Conservation (phyloP, 1,139 yeast genomes). For the Geotrichum fermentans region DNA sequence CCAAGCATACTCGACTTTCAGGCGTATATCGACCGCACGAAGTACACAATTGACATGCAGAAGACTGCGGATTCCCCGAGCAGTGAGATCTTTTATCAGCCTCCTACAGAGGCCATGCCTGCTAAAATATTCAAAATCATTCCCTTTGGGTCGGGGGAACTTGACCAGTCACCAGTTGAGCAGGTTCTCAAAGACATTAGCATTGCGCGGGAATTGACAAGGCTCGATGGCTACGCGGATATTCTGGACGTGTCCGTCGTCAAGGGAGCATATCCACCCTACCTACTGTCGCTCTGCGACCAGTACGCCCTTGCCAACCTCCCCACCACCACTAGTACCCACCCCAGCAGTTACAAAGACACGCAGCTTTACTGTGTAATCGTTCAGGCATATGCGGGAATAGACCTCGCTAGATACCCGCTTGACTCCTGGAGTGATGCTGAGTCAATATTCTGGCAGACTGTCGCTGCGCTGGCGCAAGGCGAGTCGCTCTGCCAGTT, state of each 20-base stretch:
- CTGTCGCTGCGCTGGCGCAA: slow-evolving; percentile 45
- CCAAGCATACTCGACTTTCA: slow-evolving; percentile 33
- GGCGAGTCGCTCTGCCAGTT: slow-evolving; percentile 51
- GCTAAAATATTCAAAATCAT: slow-evolving; percentile 44
- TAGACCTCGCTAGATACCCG: slow-evolving; percentile 44
- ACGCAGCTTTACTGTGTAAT: slow-evolving; percentile 45
- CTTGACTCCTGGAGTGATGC: slow-evolving; percentile 52
- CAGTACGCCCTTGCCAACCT: slow-evolving; percentile 31
- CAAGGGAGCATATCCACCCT: slow-evolving; percentile 44
- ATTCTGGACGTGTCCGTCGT: slow-evolving; percentile 45
- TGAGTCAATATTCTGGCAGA: slow-evolving; percentile 48
- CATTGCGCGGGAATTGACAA: slow-evolving; percentile 40
- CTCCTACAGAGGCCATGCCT: not conserved
- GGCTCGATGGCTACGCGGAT: slow-evolving; percentile 43
- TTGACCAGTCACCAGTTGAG: slow-evolving; percentile 42
- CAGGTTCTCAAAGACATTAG: slow-evolving; percentile 48
- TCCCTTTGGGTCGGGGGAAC: slow-evolving; percentile 46
- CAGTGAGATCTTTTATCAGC: slow-evolving; percentile 43
- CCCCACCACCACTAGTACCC: slow-evolving; percentile 32
- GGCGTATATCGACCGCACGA: slow-evolving; percentile 29
- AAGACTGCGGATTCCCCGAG: slow-evolving; percentile 47
- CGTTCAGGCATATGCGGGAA: slow-evolving; percentile 47
- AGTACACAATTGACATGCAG: slow-evolving; percentile 24
- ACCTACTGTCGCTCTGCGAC: slow-evolving; percentile 45
- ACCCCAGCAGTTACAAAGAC: slow-evolving; percentile 39